Evolutionary conservation across 2,329 filamentous ascomycete species (phyloP).

Genomic region (Hypocrella siamensis): DNA sequence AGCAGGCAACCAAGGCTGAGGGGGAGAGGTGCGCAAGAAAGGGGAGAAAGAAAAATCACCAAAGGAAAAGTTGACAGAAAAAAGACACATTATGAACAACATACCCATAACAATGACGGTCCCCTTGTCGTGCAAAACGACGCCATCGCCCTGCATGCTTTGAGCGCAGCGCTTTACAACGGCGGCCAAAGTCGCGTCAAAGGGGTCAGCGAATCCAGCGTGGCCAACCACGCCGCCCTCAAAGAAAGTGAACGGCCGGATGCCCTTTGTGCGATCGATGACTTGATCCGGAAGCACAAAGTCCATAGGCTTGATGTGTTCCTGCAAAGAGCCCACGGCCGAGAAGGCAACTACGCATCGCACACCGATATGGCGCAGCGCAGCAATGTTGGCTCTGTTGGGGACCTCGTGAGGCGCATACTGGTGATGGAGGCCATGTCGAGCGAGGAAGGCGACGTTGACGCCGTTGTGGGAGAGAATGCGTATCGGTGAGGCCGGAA

Average conservation of each 20-base stretch:
- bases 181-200: conserved; percentile 62
- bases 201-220: conserved; percentile 90
- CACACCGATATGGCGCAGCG: conserved; percentile 79
- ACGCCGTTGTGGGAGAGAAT: conserved; percentile 77
- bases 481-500: conserved; percentile 58
- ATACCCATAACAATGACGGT: conserved; percentile 83
- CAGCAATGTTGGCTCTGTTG: conserved; percentile 90
- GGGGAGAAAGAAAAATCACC: neutral
- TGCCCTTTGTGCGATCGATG: conserved; percentile 92
- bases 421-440: conserved; percentile 81
- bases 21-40: too few species aligned
- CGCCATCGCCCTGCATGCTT: conserved; percentile 66
- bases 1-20: too few species aligned
- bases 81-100: conserved; percentile 12
- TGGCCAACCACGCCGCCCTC: conserved; percentile 84
- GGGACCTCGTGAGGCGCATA: conserved; percentile 91
- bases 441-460: conserved; percentile 82
- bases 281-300: conserved; percentile 94
- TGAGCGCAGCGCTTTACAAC: conserved; percentile 65
- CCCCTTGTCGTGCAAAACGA: conserved; percentile 69
- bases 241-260: conserved; percentile 92
- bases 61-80: neutral
- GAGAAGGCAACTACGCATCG: conserved; percentile 87
- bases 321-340: conserved; percentile 81
- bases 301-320: conserved; percentile 88